Percentiles rank a stretch among this genome's conserved stretches.
These are phyloP conservation scores for Linnemannia exigua DNA, from an alignment of 192 early-diverging fungal genomes.

Conservation along the genomic window DNA sequence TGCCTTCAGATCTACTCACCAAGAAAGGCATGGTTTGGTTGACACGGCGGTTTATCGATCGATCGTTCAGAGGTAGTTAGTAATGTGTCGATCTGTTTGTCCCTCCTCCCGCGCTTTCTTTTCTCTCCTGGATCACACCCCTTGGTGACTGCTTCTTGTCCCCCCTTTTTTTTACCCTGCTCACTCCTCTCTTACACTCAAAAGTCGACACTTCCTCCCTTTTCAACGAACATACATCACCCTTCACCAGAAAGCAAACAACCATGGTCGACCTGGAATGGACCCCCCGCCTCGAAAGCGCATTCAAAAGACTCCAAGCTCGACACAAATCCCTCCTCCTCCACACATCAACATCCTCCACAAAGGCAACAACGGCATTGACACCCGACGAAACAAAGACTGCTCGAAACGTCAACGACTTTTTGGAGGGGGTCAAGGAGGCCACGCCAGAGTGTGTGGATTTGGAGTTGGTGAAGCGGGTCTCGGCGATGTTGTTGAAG, in stretches of 20 bases:
- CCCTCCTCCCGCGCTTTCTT: too few relatives aligned
- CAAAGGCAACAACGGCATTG: background rate
- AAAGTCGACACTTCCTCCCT: background rate
- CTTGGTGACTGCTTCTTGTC: background rate
- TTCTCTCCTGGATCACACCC: too few relatives aligned
- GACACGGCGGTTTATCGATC: too few relatives aligned
- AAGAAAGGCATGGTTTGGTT: too few relatives aligned
- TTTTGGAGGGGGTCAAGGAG: background rate
- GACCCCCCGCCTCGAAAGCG: constrained; percentile 49
- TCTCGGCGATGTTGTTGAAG: constrained; percentile 34
- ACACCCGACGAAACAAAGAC: constrained; percentile 17
- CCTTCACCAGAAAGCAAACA: background rate
- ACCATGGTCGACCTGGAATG: constrained; percentile 40
- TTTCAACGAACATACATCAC: background rate
- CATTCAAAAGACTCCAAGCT: constrained; percentile 31
- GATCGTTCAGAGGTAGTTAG: too few relatives aligned
- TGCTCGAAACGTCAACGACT: background rate
- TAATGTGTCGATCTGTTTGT: too few relatives aligned
- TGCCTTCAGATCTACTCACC: too few relatives aligned
- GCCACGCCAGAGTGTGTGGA: constrained; percentile 8
- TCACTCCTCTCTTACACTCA: background rate
- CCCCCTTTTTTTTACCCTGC: background rate
- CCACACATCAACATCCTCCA: too few relatives aligned
- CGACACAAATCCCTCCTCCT: background rate
- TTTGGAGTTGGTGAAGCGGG: constrained; percentile 31